These are phyloP conservation scores for Plantago coronopus DNA, from an alignment of 305 asterid species.

Conservation along the genomic window DNA sequence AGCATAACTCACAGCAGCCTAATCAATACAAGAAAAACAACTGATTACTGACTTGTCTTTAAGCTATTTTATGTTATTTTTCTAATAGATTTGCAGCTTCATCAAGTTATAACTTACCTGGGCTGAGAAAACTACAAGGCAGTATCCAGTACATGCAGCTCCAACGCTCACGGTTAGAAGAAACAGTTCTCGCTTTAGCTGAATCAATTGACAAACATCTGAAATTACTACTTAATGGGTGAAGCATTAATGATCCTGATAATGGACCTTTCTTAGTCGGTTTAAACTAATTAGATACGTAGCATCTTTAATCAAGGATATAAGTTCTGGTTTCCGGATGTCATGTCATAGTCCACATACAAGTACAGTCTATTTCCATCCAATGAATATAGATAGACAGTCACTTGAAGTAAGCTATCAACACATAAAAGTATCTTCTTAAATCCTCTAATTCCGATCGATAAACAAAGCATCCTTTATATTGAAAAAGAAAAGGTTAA, in stretches of 20 bases:
- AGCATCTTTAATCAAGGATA: constrained; percentile 2
- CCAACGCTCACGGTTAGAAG: constrained; percentile 77
- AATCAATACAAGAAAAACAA: constrained; percentile 21
- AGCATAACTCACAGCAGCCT: constrained; percentile 96
- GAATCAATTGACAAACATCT: constrained; percentile 31
- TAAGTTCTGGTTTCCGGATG: background rate
- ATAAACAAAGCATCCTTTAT: no score
- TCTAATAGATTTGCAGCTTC: constrained; percentile 7
- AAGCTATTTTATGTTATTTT: background rate
- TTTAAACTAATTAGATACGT: background rate
- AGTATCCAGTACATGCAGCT: constrained; percentile 85
- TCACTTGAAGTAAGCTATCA: no score
- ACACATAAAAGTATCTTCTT: no score
- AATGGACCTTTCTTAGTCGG: background rate
- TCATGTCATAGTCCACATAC: background rate
- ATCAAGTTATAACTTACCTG: constrained; percentile 45
- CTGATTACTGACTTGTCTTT: background rate
- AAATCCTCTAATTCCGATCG: no score
- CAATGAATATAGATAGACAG: no score
- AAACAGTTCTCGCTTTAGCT: constrained; percentile 89
- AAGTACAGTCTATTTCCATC: no score
- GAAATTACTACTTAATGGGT: constrained; percentile 8
- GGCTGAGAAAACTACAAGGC: constrained; percentile 65
- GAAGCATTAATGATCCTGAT: constrained; percentile 11
- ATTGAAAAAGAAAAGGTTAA: background rate